phyloP scores from a whole-genome alignment of 2,329 filamentous ascomycete species.

The Epichloe gansuensis region DNA sequence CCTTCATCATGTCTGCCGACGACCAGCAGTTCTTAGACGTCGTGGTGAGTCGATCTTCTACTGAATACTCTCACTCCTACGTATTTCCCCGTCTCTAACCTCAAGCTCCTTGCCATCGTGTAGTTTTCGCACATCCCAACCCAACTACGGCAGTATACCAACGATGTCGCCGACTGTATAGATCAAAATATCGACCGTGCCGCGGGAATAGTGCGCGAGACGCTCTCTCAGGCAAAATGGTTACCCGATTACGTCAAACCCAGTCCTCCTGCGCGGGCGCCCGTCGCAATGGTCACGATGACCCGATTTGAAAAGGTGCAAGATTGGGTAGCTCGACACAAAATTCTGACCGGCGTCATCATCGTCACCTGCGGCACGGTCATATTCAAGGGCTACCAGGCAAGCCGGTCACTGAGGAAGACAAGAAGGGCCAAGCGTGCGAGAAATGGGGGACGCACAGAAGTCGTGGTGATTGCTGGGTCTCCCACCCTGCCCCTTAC shows the following conservation, averaged over 20 bases:
- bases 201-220: constrained; percentile 56
- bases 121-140: constrained; percentile 41
- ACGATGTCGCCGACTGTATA: constrained; percentile 64
- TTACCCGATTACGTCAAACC: constrained; percentile 56
- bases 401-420: constrained; percentile 46
- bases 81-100: not conserved
- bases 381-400: constrained; percentile 37
- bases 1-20: constrained; percentile 56
- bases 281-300: constrained; percentile 20
- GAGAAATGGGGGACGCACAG: constrained; percentile 72
- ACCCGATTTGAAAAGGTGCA: constrained; percentile 41
- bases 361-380: constrained; percentile 59
- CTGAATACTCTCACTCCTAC: not conserved
- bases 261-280: constrained; percentile 30
- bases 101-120: not conserved
- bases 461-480: constrained; percentile 82
- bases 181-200: constrained; percentile 70
- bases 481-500: constrained; percentile 75
- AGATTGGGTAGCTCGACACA: constrained; percentile 61
- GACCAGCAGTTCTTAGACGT: constrained; percentile 63
- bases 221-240: constrained; percentile 55
- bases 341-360: constrained; percentile 58
- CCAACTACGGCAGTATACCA: constrained; percentile 58
- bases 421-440: constrained; percentile 65
- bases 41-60: constrained; percentile 40